Evolutionary conservation across 352 stramenopile genomes (phyloP).

Genomic region (Phytopythium vexans): DNA sequence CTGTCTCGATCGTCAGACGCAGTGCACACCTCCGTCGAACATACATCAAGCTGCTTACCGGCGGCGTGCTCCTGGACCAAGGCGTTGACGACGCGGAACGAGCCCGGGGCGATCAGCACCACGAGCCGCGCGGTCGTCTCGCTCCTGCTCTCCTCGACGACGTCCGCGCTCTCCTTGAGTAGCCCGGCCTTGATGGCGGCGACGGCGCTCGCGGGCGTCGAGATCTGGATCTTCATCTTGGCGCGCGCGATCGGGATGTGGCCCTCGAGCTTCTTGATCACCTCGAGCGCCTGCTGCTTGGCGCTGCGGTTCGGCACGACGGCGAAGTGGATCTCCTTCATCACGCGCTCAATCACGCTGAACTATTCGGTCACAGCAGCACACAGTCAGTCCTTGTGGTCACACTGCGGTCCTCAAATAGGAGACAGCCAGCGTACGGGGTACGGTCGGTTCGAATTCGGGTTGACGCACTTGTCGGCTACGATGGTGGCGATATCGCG

Average conservation of each 20-base stretch:
- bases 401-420: background rate
- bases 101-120: conserved; percentile 70
- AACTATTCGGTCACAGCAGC: conserved; percentile 35
- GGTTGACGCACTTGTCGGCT: conserved; percentile 97
- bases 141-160: conserved; percentile 59
- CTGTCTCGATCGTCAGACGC: conserved; percentile 2
- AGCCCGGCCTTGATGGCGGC: conserved; percentile 62
- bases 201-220: conserved; percentile 39
- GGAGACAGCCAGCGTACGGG: conserved; percentile 46
- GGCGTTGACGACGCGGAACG: conserved; percentile 73
- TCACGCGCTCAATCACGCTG: conserved; percentile 94
- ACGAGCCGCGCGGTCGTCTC: conserved; percentile 54
- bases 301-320: conserved; percentile 93
- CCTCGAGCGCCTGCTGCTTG: conserved; percentile 97
- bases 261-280: conserved; percentile 92
- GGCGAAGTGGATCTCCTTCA: conserved; percentile 96
- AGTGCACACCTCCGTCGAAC: background rate
- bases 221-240: conserved; percentile 95
- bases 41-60: conserved; percentile 9
- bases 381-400: background rate
- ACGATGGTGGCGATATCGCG: conserved; percentile 97
- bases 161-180: conserved; percentile 57
- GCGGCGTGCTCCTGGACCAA: conserved; percentile 61
- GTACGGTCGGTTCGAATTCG: conserved; percentile 93
- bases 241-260: conserved; percentile 95